These are phyloP conservation scores for Stropharia rugosoannulata DNA, from an alignment of 768 basidiomycete genomes.

Conservation along the genomic window DNA sequence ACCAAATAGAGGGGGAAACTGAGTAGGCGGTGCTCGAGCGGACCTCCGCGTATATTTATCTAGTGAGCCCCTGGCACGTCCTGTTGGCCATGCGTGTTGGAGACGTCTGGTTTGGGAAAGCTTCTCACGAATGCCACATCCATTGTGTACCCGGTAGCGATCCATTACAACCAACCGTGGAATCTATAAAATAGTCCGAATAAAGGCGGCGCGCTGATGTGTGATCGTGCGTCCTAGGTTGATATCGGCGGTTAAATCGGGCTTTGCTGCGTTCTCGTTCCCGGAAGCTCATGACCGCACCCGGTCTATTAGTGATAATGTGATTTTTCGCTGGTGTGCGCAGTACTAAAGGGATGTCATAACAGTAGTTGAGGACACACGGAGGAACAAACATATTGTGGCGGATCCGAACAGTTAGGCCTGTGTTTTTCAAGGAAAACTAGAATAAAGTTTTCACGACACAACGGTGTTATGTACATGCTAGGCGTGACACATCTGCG, in stretches of 20 bases:
- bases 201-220: slow-evolving; percentile 1
- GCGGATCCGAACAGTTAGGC: too few relatives aligned
- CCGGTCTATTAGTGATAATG: not conserved
- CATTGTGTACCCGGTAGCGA: not conserved
- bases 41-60: slow-evolving; percentile 5
- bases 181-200: slow-evolving; percentile 2
- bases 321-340: too few relatives aligned
- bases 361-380: not conserved
- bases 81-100: not conserved
- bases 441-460: not conserved
- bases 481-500: not conserved
- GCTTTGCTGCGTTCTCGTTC: not conserved
- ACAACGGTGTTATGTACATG: not conserved
- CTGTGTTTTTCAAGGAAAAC: not conserved
- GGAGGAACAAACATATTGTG: too few relatives aligned
- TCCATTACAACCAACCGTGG: not conserved
- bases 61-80: not conserved
- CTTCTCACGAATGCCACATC: slow-evolving; percentile 4
- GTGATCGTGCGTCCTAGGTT: not conserved
- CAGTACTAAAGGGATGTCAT: not conserved
- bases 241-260: slow-evolving; percentile 5
- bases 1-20: not conserved
- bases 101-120: not conserved
- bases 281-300: not conserved
- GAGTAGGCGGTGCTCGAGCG: not conserved